phyloP scores from a whole-genome alignment of 1,139 yeast genomes.

The Arxiozyma telluris region DNA sequence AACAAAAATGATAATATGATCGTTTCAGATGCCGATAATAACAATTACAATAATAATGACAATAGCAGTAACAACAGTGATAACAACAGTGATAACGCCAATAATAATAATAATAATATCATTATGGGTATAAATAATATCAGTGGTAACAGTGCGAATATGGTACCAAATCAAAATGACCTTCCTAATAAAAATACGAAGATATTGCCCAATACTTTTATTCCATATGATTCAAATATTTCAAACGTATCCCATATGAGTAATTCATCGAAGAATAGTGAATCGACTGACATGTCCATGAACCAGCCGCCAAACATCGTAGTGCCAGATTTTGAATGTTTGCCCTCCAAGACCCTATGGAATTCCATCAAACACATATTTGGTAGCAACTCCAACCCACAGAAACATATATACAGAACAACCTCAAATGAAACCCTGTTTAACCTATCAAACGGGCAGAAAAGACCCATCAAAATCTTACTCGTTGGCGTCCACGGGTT shows the following conservation, averaged over 20 bases:
- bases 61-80: background rate
- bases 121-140: background rate
- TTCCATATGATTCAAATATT: constrained; percentile 19
- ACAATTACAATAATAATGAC: background rate
- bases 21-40: background rate
- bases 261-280: constrained; percentile 5
- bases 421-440: constrained; percentile 16
- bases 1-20: background rate
- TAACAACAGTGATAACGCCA: too few species aligned
- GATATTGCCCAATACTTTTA: constrained; percentile 18
- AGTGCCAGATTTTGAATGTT: constrained; percentile 25
- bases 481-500: constrained; percentile 94
- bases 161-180: background rate
- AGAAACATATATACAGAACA: constrained; percentile 17
- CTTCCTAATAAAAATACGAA: constrained; percentile 2
- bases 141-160: background rate
- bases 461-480: constrained; percentile 31
- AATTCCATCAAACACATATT: constrained; percentile 17
- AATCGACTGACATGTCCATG: constrained; percentile 4
- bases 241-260: constrained; percentile 18
- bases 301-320: constrained; percentile 22
- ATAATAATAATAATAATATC: too few species aligned
- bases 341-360: constrained; percentile 24
- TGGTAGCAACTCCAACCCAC: constrained; percentile 12
- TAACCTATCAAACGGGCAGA: constrained; percentile 15